Percentiles rank a stretch among this genome's conserved stretches.
These are phyloP conservation scores for Raphanus raphanistrum DNA, from an alignment of 345 rosid genomes.

Conservation along the genomic window DNA sequence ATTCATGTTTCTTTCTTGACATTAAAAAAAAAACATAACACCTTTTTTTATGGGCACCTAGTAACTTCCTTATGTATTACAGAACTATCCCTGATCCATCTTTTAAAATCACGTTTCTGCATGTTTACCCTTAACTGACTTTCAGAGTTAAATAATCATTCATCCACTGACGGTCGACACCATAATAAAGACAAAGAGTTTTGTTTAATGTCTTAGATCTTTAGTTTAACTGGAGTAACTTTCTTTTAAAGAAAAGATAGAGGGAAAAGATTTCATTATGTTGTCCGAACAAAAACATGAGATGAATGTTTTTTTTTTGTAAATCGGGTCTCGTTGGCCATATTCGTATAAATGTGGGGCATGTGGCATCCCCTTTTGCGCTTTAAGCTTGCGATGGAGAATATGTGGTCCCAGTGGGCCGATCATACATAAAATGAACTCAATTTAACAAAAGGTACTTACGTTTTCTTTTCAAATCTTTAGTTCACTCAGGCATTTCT, in stretches of 20 bases:
- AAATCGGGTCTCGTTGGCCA: not conserved
- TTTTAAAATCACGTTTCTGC: conserved; percentile 37
- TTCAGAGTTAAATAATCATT: conserved; percentile 17
- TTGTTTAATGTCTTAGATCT: not conserved
- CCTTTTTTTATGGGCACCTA: not conserved
- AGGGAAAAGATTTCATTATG: not conserved
- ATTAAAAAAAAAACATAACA: not conserved
- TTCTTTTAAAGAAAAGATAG: not conserved
- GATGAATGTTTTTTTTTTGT: not conserved
- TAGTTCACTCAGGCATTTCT: not conserved
- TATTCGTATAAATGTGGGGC: conserved; percentile 1
- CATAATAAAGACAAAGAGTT: not conserved
- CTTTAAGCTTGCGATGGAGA: conserved; percentile 3
- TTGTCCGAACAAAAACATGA: conserved; percentile 1
- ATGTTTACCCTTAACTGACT: conserved; percentile 33
- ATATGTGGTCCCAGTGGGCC: conserved; percentile 20
- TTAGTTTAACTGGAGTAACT: not conserved
- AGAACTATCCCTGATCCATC: conserved; percentile 27
- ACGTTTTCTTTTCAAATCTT: not conserved
- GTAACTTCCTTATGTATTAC: conserved; percentile 17
- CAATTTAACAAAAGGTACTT: not conserved
- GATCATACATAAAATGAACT: not conserved
- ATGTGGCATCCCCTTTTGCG: conserved; percentile 24
- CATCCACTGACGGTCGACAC: conserved; percentile 32
- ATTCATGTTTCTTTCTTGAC: conserved; percentile 18